Conservation (phyloP, 129 eudicot species). For the Glebionis coronaria region DNA sequence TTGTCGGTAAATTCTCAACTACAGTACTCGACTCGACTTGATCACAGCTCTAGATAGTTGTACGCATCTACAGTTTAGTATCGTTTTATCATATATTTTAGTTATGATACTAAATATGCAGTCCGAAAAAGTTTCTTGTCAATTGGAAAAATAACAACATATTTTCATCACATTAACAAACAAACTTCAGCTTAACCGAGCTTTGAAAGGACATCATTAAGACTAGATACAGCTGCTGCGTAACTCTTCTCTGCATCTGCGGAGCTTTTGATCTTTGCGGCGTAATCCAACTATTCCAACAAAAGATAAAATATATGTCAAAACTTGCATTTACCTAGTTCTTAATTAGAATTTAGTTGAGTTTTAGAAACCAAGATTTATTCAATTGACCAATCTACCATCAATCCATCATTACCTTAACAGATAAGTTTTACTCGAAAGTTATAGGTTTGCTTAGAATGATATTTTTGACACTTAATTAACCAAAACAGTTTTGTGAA, state of each 20-base stretch:
- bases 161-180: slow-evolving; percentile 43
- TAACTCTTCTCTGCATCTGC: slow-evolving; percentile 85
- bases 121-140: slow-evolving; percentile 30
- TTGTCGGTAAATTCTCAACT: no score
- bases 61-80: neutral
- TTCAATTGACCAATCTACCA: no score
- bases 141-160: slow-evolving; percentile 25
- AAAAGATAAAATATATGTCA: neutral
- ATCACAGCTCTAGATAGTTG: neutral
- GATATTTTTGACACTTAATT: no score
- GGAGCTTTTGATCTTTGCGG: slow-evolving; percentile 87
- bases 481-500: no score
- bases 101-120: slow-evolving; percentile 12
- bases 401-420: no score
- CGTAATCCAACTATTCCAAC: slow-evolving; percentile 73
- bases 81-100: slow-evolving; percentile 7
- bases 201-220: slow-evolving; percentile 78
- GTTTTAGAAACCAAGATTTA: no score
- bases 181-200: slow-evolving; percentile 56
- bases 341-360: no score
- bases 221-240: slow-evolving; percentile 66
- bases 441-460: no score
- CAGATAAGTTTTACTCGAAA: no score
- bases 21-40: no score
- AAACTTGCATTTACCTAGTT: neutral